phyloP scores from a whole-genome alignment of 352 stramenopile genomes.

The Phytophthora ohioensis region DNA sequence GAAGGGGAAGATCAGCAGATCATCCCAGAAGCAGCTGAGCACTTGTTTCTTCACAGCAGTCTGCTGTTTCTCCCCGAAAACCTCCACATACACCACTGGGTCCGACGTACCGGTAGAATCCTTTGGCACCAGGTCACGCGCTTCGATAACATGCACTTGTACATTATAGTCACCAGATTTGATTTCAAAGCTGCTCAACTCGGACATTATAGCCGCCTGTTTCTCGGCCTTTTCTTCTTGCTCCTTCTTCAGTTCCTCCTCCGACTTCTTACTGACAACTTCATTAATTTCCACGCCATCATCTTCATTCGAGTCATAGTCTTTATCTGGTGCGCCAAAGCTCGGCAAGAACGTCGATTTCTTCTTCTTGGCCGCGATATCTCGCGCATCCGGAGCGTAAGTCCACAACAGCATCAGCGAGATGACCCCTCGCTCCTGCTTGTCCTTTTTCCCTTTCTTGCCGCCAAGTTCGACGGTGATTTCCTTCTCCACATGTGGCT shows the following conservation, averaged over 20 bases:
- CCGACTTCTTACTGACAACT: slow-evolving; percentile 59
- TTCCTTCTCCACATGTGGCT: slow-evolving; percentile 64
- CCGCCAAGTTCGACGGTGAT: slow-evolving; percentile 65
- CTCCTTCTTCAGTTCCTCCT: slow-evolving; percentile 78
- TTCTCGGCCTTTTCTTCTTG: slow-evolving; percentile 79
- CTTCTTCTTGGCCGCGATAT: slow-evolving; percentile 81
- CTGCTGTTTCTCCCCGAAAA: slow-evolving; percentile 88
- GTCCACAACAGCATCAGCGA: slow-evolving; percentile 71
- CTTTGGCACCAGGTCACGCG: slow-evolving; percentile 87
- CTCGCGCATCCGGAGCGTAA: slow-evolving; percentile 53
- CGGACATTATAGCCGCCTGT: slow-evolving; percentile 75
- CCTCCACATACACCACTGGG: slow-evolving; percentile 91
- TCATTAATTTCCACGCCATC: slow-evolving; percentile 71
- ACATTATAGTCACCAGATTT: slow-evolving; percentile 90
- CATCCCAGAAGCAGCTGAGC: slow-evolving; percentile 90
- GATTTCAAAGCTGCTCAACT: slow-evolving; percentile 86
- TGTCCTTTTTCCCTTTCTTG: slow-evolving; percentile 76
- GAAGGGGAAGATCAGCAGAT: slow-evolving; percentile 81
- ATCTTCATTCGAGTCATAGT: slow-evolving; percentile 77
- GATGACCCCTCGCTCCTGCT: slow-evolving; percentile 64
- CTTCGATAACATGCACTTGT: slow-evolving; percentile 93
- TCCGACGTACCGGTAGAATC: slow-evolving; percentile 91
- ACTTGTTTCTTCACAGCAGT: slow-evolving; percentile 87
- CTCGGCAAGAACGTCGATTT: slow-evolving; percentile 63
- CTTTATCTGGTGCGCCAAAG: slow-evolving; percentile 70